Evolutionary conservation across 352 stramenopile genomes (phyloP).

Genomic region (Thraustochytrium sp.): DNA sequence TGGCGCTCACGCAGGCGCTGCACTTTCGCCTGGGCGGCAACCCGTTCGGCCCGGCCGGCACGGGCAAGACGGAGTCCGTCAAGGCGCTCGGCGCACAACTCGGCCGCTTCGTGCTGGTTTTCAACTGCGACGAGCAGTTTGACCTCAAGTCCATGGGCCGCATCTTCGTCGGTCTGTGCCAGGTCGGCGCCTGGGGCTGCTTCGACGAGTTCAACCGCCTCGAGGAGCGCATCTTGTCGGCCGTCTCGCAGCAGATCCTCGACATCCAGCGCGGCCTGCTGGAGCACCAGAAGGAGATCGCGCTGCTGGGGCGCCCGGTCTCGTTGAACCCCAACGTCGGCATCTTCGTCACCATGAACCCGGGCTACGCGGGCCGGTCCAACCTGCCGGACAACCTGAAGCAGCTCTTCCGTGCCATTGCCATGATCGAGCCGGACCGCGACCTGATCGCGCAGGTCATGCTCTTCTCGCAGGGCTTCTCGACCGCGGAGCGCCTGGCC

Average conservation of each 20-base stretch:
- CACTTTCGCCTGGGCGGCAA: conserved; percentile 97
- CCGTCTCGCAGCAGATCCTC: conserved; percentile 98
- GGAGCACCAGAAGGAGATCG: conserved; percentile 65
- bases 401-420: conserved; percentile 97
- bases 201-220: conserved; percentile 86
- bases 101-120: conserved; percentile 97
- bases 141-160: conserved; percentile 99
- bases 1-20: conserved; percentile 97
- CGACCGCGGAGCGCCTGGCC: conserved; percentile 89
- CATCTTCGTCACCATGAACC: conserved; percentile 99
- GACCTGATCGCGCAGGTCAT: conserved; percentile 99
- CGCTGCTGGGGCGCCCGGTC: conserved; percentile 90
- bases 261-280: conserved; percentile 95
- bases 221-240: conserved; percentile 96
- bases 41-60: conserved; percentile 95
- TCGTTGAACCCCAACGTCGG: conserved; percentile 92
- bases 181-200: conserved; percentile 83
- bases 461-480: conserved; percentile 99
- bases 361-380: conserved; percentile 93
- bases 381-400: conserved; percentile 97
- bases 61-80: conserved; percentile 99
- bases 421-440: conserved; percentile 97
- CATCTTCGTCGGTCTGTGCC: conserved; percentile 97
- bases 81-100: conserved; percentile 97
- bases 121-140: conserved; percentile 99